Conservation (phyloP, 163 green algal genomes). For the Trebouxiophyceae sp. region DNA sequence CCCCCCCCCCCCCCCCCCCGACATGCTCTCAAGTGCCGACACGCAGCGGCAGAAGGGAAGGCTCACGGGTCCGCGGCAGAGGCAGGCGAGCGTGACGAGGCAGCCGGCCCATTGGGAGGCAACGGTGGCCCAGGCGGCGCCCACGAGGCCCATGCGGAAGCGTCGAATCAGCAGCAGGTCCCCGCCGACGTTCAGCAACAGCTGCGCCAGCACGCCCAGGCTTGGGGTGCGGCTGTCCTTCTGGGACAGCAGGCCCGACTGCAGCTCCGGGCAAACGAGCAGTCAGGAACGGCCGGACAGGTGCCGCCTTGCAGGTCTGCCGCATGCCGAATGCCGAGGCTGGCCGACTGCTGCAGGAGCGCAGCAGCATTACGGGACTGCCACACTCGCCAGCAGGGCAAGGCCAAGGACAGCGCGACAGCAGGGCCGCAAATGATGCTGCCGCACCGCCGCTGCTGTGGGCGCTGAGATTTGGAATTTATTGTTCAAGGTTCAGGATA, state of each 20-base stretch:
- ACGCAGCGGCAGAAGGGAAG: neutral
- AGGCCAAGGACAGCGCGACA: no score
- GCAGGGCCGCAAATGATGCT: no score
- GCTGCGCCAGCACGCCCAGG: slow-evolving; percentile 29
- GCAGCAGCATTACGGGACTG: neutral
- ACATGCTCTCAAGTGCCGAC: neutral
- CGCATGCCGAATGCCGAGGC: neutral
- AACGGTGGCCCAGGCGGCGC: slow-evolving; percentile 63
- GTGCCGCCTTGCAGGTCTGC: neutral
- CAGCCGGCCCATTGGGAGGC: slow-evolving; percentile 36
- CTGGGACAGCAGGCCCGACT: slow-evolving; percentile 36
- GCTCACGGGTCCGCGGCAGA: neutral
- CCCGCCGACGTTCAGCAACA: slow-evolving; percentile 30
- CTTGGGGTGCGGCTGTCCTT: slow-evolving; percentile 46
- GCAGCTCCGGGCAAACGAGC: neutral
- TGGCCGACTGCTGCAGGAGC: neutral
- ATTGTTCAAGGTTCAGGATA: no score
- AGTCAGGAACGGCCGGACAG: neutral
- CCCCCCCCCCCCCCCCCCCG: neutral
- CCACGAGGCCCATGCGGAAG: slow-evolving; percentile 48
- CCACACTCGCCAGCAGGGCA: no score
- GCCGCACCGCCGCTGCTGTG: no score
- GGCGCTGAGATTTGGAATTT: no score
- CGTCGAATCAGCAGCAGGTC: slow-evolving; percentile 54
- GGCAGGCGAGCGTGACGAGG: neutral